Evolutionary conservation across 768 basidiomycete species (phyloP), one percentile per base, ranked within the genome.

Genomic region (Rhizopogon vulgaris): DNA sequence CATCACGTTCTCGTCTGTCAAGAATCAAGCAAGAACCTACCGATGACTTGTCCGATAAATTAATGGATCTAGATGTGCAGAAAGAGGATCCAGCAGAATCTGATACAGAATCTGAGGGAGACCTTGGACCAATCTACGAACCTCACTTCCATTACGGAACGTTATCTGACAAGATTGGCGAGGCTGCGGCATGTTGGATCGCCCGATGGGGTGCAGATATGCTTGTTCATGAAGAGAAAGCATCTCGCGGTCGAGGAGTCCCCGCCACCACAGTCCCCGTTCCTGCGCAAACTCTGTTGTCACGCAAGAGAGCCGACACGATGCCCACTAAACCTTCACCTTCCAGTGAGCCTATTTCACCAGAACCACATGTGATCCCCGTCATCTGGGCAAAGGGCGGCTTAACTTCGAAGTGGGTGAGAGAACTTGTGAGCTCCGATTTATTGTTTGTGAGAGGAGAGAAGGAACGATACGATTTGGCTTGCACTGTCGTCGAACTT

Each of bases 91-190:
- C 69, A 9, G 61, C 68, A 6, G 69, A 71, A 30, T 69, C 67
- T 7, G 63, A 66, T 25, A 60, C 62, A 3, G 63, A 60, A 39
- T 58, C 68, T n/a, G 63, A 65, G n/a, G 51, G 55, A 12, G 51
- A 62, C 27, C 57, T 56, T 7, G 52, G 41, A 5, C 55, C 52
- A 2, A 50, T 52, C 6, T 60, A 53, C 18, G 57, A 61, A 12
- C 74, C 77, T 2, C 71, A 71, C 34, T 87, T 83, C 59, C 78
- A 83, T 62, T 95, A 96, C 60, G 94, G 93, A n/a, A 76, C 81
- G n/a, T 75, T 93, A 9, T 88, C 88, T 0, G 83, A 92, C 68
- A 94, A 91, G 71, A 90, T 96, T 51, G 94, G 94, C 11, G 92
- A 95, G 68, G 86, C 90, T 0, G 85, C 86, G 58, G 79, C 80